A percentile compares a stretch with the other conserved stretches of the same genome.
Conservation (phyloP, 2,329 filamentous ascomycete genomes). For the Hymenoscyphus salicellus region DNA sequence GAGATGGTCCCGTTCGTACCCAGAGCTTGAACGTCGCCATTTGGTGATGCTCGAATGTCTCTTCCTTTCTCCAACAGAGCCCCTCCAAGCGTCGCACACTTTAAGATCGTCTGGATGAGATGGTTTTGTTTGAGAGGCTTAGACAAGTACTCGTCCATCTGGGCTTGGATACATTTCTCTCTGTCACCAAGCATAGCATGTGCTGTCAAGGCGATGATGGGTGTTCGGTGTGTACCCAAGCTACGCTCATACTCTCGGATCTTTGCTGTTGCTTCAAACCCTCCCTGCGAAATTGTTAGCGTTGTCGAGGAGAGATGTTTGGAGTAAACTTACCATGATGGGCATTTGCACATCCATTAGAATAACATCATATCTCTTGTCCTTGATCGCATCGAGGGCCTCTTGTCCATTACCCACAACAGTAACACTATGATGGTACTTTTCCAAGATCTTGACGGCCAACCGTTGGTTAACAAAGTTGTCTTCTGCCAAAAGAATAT, state of each 20-base stretch:
- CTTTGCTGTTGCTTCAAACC: constrained; percentile 94
- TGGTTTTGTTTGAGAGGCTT: constrained; percentile 97
- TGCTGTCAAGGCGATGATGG: constrained; percentile 93
- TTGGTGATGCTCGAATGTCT: constrained; percentile 46
- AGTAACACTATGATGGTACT: constrained; percentile 88
- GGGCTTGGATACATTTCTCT: constrained; percentile 95
- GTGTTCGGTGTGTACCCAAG: constrained; percentile 75
- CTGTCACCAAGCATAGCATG: constrained; percentile 98
- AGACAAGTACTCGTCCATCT: constrained; percentile 98
- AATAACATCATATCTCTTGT: constrained; percentile 91
- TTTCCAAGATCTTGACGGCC: constrained; percentile 94
- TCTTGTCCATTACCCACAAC: constrained; percentile 95
- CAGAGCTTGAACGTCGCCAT: constrained; percentile 30
- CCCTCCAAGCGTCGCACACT: constrained; percentile 88
- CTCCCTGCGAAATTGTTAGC: constrained; percentile 61
- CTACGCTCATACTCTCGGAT: constrained; percentile 92
- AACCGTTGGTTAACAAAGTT: constrained; percentile 96
- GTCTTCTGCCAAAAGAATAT: constrained; percentile 92
- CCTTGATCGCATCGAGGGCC: constrained; percentile 87
- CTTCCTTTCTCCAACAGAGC: constrained; percentile 75
- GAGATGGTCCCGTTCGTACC: constrained; percentile 21
- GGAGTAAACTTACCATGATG: constrained; percentile 71
- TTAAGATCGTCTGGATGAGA: constrained; percentile 95
- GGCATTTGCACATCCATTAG: constrained; percentile 99
- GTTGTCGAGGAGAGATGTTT: background rate